Base-by-base conservation (phyloP, 2,329 filamentous ascomycete species). In the Chalara sp. region DNA sequence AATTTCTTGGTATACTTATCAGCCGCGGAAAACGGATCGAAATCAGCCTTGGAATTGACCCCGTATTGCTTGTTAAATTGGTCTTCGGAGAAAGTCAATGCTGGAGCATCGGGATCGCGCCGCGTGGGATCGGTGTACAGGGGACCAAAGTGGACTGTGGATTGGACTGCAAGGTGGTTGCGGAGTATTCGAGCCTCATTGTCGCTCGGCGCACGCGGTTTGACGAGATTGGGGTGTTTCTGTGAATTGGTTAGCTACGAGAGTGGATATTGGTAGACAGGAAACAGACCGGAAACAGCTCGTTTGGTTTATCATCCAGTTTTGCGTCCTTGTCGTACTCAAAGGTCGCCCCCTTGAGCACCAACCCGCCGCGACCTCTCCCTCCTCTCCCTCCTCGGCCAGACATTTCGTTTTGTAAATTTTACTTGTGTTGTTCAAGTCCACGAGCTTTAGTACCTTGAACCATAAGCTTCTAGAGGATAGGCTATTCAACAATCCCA, bases 21-120 rank as follows among this genome's bases (percentile, higher is more conserved):
- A 65, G 82, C 82, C 50, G 78, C 78, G 42, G 76, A 72, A 59
- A 84, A 84, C 2, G 81, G 78, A 62, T 84, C 78, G 60, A 82
- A 78, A 21, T 73, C 72, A 3, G 67, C 68, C 53, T 70, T 61
- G 3, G 55, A 53, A 41, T 62, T 57, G 32, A 44, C 53, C 6
- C 59, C 61, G 50, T 62, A 66, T 51, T 62, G 63, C 6, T 54
- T 51, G 40, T 56, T 75, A 62, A 55, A 66, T 63, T 56, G 67
- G 53, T 55, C 66, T 66, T 57, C 70, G 64, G 57, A 72, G 70
- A 61, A 76, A 68, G 51, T 72, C 66, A 50, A 69, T 53, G 44
- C 66, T 54, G 44, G 67, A 52, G 53, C 68, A 52, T 70, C 74
- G 2, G 52, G 45, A 48, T 63, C 57, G 33, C 60, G 57, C 43